These are phyloP conservation scores for Oryza rufipogon DNA, from an alignment of 176 grass and related monocot species.

Conservation along the genomic window DNA sequence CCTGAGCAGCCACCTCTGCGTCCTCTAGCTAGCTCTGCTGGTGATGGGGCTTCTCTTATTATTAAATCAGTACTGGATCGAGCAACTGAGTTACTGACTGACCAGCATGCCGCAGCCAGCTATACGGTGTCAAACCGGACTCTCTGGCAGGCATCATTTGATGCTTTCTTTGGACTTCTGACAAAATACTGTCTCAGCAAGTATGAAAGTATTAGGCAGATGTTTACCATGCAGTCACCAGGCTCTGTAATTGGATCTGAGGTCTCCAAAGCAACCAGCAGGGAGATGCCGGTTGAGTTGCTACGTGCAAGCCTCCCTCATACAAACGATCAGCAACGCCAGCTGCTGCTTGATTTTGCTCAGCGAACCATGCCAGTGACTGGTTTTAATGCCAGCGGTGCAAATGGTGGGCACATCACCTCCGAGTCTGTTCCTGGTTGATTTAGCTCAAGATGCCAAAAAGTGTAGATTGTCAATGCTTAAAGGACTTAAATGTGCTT, in stretches of 20 bases:
- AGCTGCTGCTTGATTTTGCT: conserved; percentile 78
- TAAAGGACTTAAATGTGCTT: conserved; percentile 25
- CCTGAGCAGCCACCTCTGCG: conserved; percentile 87
- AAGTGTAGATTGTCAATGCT: neutral
- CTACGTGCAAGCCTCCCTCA: conserved; percentile 86
- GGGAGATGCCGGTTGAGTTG: conserved; percentile 90
- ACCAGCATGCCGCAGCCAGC: conserved; percentile 68
- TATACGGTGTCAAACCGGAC: conserved; percentile 70
- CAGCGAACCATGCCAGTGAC: conserved; percentile 62
- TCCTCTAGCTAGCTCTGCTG: conserved; percentile 78
- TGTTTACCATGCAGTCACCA: conserved; percentile 57
- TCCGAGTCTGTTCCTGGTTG: conserved; percentile 64
- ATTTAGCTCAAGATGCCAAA: neutral
- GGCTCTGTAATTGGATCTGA: conserved; percentile 56
- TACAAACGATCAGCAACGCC: conserved; percentile 77
- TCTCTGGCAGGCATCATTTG: conserved; percentile 97
- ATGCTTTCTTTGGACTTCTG: conserved; percentile 88
- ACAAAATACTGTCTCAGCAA: conserved; percentile 88
- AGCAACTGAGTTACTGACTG: conserved; percentile 73
- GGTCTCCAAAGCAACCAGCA: conserved; percentile 66
- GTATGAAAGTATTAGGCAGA: conserved; percentile 88
- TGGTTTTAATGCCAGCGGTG: conserved; percentile 46
- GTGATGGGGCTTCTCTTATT: conserved; percentile 81
- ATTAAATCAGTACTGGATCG: conserved; percentile 86
- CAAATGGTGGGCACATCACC: conserved; percentile 33